Conservation (phyloP, 192 early-diverging fungal genomes). For the Kickxella alabastrina region DNA sequence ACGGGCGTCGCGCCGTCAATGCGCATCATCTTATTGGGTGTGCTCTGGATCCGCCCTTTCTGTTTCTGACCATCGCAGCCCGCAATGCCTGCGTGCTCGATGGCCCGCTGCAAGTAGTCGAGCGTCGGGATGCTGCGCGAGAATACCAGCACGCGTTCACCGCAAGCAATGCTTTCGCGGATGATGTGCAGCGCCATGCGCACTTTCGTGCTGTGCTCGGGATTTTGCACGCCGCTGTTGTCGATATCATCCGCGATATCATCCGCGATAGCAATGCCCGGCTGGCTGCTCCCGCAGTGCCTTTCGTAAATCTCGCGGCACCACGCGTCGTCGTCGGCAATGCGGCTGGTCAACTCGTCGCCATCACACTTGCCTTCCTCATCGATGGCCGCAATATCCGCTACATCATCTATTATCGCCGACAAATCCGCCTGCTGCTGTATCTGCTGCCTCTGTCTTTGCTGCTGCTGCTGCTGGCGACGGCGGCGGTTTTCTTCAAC, state of each 20-base stretch:
- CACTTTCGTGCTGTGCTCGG: constrained; percentile 52
- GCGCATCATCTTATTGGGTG: constrained; percentile 25
- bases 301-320: neutral
- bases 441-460: too few species aligned
- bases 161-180: constrained; percentile 26
- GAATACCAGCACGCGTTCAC: constrained; percentile 74
- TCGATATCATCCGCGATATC: too few species aligned
- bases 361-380: too few species aligned
- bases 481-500: too few species aligned
- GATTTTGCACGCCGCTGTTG: too few species aligned
- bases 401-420: too few species aligned
- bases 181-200: constrained; percentile 59
- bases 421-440: too few species aligned
- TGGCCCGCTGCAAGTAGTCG: constrained; percentile 32
- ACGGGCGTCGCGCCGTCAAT: constrained; percentile 56
- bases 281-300: too few species aligned
- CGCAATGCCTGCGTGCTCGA: constrained; percentile 12
- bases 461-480: constrained; percentile 6
- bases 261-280: too few species aligned
- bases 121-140: constrained; percentile 67
- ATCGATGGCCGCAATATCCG: too few species aligned
- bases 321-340: neutral
- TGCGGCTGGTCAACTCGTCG: neutral
- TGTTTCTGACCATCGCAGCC: too few species aligned
- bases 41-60: too few species aligned